phyloP scores from a whole-genome alignment of 768 basidiomycete genomes.

The Xerocomus spinulosus region DNA sequence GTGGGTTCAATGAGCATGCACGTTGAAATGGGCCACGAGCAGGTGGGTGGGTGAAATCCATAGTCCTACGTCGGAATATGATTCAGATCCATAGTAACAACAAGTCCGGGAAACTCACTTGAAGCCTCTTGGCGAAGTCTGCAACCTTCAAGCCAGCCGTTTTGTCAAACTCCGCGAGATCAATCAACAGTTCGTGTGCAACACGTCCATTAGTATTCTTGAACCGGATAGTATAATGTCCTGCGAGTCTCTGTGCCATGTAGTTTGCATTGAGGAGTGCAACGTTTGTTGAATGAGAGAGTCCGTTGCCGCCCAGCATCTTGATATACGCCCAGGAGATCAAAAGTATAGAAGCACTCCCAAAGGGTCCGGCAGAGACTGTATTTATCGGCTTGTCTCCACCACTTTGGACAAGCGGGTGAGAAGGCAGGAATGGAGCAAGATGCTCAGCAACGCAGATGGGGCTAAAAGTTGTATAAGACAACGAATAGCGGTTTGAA shows the following conservation, averaged over 20 bases:
- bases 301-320: constrained; percentile 95
- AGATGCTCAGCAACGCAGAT: constrained; percentile 94
- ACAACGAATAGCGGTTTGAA: background rate
- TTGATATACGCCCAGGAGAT: constrained; percentile 99
- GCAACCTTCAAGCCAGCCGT: constrained; percentile 84
- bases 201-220: constrained; percentile 89
- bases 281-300: constrained; percentile 78
- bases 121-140: constrained; percentile 95
- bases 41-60: constrained; percentile 95
- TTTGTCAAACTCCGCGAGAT: constrained; percentile 93
- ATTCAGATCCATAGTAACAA: background rate
- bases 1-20: constrained; percentile 99
- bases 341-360: constrained; percentile 89
- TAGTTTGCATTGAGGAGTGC: constrained; percentile 96
- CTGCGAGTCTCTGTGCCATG: constrained; percentile 83
- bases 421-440: constrained; percentile 88
- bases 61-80: constrained; percentile 53
- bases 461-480: constrained; percentile 44
- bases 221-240: constrained; percentile 82
- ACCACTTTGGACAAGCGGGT: constrained; percentile 67
- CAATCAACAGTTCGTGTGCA: constrained; percentile 94
- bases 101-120: constrained; percentile 43
- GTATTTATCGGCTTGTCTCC: constrained; percentile 76
- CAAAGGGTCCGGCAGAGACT: constrained; percentile 88
- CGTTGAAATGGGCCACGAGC: constrained; percentile 96